phyloP scores from a whole-genome alignment of 2,329 filamentous ascomycete genomes.

The Chaetoscypha palmicola region DNA sequence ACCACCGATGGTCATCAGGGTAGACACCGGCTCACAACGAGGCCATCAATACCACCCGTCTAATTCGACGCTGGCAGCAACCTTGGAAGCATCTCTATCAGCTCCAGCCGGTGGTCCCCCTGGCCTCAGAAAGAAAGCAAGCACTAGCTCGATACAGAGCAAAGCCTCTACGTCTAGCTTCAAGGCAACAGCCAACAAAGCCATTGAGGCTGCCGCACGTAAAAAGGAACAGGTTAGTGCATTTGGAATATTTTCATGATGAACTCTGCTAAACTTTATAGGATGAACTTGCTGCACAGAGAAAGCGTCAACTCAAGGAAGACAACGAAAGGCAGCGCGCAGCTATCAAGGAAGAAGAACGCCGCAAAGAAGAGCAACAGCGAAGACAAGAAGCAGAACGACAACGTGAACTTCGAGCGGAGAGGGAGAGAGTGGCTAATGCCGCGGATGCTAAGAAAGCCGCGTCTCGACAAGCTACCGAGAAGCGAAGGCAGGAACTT shows the following conservation, averaged over 20 bases:
- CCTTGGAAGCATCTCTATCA: slow-evolving; percentile 48
- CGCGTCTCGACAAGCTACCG: slow-evolving; percentile 51
- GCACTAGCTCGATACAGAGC: slow-evolving; percentile 35
- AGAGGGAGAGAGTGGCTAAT: slow-evolving; percentile 31
- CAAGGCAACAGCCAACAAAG: slow-evolving; percentile 62
- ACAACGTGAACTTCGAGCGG: slow-evolving; percentile 37
- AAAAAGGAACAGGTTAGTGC: slow-evolving; percentile 65
- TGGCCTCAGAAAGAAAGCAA: slow-evolving; percentile 56
- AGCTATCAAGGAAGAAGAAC: slow-evolving; percentile 58
- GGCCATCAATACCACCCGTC: slow-evolving; percentile 55
- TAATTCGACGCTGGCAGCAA: slow-evolving; percentile 50
- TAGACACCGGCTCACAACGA: slow-evolving; percentile 61
- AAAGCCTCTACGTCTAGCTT: slow-evolving; percentile 46
- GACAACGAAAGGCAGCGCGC: slow-evolving; percentile 73
- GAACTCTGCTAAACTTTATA: slow-evolving; percentile 23
- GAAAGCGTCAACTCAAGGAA: slow-evolving; percentile 73
- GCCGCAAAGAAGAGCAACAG: slow-evolving; percentile 52
- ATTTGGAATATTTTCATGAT: neutral
- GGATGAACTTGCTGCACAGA: slow-evolving; percentile 72
- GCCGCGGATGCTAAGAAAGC: slow-evolving; percentile 59
- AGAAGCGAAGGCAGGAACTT: slow-evolving; percentile 43
- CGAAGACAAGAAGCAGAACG: slow-evolving; percentile 53
- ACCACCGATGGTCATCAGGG: slow-evolving; percentile 64
- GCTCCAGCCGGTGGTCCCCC: slow-evolving; percentile 33
- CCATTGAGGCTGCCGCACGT: slow-evolving; percentile 66